These are phyloP conservation scores for Pichia californica DNA, from an alignment of 805 yeast genomes.

Conservation along the genomic window DNA sequence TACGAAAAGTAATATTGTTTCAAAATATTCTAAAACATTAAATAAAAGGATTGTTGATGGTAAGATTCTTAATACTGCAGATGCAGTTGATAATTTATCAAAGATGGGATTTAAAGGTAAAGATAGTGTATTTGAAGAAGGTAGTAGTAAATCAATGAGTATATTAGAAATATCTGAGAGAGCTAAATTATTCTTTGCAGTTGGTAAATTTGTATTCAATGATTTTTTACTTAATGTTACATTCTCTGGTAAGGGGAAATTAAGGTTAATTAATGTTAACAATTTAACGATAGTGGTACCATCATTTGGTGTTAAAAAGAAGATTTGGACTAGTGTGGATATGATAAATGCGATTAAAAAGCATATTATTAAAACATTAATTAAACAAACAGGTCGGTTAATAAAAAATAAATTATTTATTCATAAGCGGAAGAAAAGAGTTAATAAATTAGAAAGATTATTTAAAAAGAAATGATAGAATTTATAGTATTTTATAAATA, in stretches of 20 bases:
- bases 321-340: slow-evolving; percentile 70
- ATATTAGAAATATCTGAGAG: slow-evolving; percentile 57
- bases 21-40: slow-evolving; percentile 3
- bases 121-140: neutral
- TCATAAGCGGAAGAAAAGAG: slow-evolving; percentile 13
- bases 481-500: neutral
- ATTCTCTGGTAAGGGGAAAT: slow-evolving; percentile 66
- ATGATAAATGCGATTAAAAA: slow-evolving; percentile 55
- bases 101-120: neutral
- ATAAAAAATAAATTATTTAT: slow-evolving; percentile 60
- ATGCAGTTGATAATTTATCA: slow-evolving; percentile 1
- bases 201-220: slow-evolving; percentile 49
- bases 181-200: slow-evolving; percentile 66
- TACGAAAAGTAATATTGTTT: neutral
- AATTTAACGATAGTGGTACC: slow-evolving; percentile 67
- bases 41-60: slow-evolving; percentile 4
- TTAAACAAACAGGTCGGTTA: slow-evolving; percentile 69
- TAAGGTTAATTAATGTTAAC: slow-evolving; percentile 69
- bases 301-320: slow-evolving; percentile 46
- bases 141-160: neutral
- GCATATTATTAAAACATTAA: slow-evolving; percentile 49
- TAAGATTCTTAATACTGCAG: neutral
- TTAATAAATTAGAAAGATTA: slow-evolving; percentile 7
- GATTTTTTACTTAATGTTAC: slow-evolving; percentile 58
- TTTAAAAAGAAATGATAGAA: neutral